Conservation (phyloP, 139 green algal species). For the Coccomyxa sp. region DNA sequence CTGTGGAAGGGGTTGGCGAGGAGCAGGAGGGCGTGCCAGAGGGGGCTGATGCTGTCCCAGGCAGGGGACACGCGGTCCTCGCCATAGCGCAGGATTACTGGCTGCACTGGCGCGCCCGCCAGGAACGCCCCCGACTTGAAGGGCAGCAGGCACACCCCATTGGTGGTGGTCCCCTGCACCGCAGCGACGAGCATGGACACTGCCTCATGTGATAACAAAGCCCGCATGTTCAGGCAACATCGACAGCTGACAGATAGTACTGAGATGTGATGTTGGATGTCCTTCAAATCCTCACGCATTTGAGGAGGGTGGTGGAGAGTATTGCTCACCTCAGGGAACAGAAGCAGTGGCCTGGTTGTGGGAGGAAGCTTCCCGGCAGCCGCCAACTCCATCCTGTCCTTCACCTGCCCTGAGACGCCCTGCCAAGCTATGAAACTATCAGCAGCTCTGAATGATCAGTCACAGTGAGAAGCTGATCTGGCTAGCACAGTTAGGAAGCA, state of each 20-base stretch:
- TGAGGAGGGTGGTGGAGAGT: no score
- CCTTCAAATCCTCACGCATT: no score
- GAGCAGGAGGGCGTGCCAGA: slow-evolving; percentile 70
- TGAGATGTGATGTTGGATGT: no score
- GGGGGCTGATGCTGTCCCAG: slow-evolving; percentile 74
- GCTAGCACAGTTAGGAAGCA: no score
- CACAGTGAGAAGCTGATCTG: no score
- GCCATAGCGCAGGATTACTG: slow-evolving; percentile 68
- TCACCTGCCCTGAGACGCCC: slow-evolving; percentile 39
- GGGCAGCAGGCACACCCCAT: slow-evolving; percentile 78
- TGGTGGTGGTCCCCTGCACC: slow-evolving; percentile 88
- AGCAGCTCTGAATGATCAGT: not conserved
- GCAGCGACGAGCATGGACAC: no score
- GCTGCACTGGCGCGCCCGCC: slow-evolving; percentile 75
- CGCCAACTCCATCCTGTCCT: slow-evolving; percentile 42
- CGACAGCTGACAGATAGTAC: no score
- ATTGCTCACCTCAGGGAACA: slow-evolving; percentile 51
- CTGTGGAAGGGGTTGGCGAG: slow-evolving; percentile 41
- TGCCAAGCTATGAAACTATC: not conserved
- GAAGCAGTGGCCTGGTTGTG: slow-evolving; percentile 43
- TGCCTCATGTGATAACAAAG: no score
- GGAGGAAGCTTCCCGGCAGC: slow-evolving; percentile 14
- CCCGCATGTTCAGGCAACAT: no score
- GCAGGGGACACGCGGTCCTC: slow-evolving; percentile 51
- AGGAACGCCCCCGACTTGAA: slow-evolving; percentile 92